These are phyloP conservation scores for Schrenkiella parvula DNA, from an alignment of 345 rosid genomes.

Conservation along the genomic window DNA sequence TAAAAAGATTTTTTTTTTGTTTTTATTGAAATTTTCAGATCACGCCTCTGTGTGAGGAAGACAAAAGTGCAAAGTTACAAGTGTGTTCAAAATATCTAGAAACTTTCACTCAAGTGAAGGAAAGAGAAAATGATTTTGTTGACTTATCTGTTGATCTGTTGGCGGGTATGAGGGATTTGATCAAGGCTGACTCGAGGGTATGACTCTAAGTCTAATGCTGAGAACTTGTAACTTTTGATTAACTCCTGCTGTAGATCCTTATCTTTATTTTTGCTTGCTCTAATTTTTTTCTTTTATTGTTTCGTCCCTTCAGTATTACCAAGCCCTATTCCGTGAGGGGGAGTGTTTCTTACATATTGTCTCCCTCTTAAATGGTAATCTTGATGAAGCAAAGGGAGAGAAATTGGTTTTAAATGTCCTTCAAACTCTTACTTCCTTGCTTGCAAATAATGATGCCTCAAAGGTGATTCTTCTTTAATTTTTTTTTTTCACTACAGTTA, in stretches of 20 bases:
- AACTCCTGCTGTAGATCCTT: not conserved
- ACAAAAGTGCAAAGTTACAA: conserved; percentile 59
- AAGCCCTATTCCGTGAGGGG: conserved; percentile 79
- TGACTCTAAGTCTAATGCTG: not conserved
- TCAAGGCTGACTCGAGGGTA: conserved; percentile 61
- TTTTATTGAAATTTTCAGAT: conserved; percentile 42
- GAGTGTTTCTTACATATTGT: conserved; percentile 95
- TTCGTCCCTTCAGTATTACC: conserved; percentile 66
- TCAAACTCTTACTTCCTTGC: conserved; percentile 73
- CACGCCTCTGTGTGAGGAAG: conserved; percentile 53
- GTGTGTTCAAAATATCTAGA: conserved; percentile 85
- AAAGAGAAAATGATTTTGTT: conserved; percentile 55
- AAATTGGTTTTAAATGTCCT: conserved; percentile 84
- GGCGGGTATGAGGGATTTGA: conserved; percentile 80
- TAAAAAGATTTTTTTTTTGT: not conserved
- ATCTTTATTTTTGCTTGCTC: conserved; percentile 11
- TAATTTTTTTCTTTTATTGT: conserved; percentile 21
- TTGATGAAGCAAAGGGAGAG: conserved; percentile 74
- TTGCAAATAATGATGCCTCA: conserved; percentile 75
- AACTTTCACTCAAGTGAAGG: conserved; percentile 85
- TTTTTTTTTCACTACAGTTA: conserved; percentile 4
- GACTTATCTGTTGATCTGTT: conserved; percentile 69
- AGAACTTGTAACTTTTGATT: conserved; percentile 7
- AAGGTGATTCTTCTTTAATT: conserved; percentile 58
- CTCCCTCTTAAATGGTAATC: conserved; percentile 81